phyloP scores from a whole-genome alignment of 2,329 filamentous ascomycete species.

The Escovopsis sp. region DNA sequence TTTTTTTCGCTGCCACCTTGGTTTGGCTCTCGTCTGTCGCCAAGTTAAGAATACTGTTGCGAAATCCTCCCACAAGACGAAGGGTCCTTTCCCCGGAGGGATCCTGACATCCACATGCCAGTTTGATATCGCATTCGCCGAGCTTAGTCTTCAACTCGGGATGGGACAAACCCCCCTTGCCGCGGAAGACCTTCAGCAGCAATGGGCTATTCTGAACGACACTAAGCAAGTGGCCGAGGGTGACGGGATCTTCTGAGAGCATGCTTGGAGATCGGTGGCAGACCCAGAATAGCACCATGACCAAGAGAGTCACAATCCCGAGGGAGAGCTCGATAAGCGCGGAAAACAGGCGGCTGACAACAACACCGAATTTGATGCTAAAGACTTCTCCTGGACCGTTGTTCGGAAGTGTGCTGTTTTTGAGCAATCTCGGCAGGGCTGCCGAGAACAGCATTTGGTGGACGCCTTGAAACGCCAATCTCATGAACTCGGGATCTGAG shows the following conservation, averaged over 20 bases:
- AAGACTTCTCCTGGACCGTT: no score
- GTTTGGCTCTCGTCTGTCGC: no score
- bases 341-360: slow-evolving; percentile 19
- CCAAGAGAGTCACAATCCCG: slow-evolving; percentile 8
- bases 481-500: no score
- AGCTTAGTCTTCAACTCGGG: slow-evolving; percentile 2
- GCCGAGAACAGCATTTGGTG: no score
- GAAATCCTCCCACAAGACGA: no score
- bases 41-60: no score
- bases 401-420: no score
- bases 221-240: slow-evolving; percentile 9
- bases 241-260: slow-evolving; percentile 12
- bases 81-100: background rate
- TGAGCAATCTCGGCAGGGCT: no score
- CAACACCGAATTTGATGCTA: slow-evolving; percentile 13
- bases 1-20: no score
- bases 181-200: slow-evolving; percentile 1
- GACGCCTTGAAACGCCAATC: no score
- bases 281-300: slow-evolving; percentile 7
- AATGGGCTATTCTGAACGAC: slow-evolving; percentile 9
- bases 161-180: slow-evolving; percentile 7
- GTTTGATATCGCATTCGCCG: slow-evolving; percentile 6
- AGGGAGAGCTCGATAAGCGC: slow-evolving; percentile 16
- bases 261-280: slow-evolving; percentile 4
- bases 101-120: background rate